Conservation (phyloP, 768 basidiomycete genomes). For the Boletus subparvulus region DNA sequence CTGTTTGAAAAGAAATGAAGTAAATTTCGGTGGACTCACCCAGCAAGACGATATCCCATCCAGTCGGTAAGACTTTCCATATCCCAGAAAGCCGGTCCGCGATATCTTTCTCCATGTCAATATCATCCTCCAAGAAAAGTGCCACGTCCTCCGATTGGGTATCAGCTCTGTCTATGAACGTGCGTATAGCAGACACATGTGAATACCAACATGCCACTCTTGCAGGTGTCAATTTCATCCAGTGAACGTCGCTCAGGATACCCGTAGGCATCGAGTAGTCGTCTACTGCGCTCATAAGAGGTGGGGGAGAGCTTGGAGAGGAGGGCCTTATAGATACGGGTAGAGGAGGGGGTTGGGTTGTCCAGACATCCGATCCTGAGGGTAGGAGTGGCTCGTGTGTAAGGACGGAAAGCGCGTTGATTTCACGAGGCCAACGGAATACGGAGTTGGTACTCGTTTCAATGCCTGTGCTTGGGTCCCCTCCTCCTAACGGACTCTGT, state of each 20-base stretch:
- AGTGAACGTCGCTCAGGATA: not conserved
- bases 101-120: not conserved
- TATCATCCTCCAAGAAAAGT: not conserved
- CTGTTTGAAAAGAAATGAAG: too few relatives aligned
- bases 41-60: not conserved
- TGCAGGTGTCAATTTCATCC: not conserved
- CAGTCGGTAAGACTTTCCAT: not conserved
- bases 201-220: not conserved
- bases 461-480: too few relatives aligned
- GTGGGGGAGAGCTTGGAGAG: not conserved
- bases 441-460: too few relatives aligned
- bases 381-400: not conserved
- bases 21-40: not conserved
- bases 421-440: not conserved
- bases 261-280: not conserved
- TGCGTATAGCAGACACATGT: not conserved
- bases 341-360: not conserved
- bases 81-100: not conserved
- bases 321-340: not conserved
- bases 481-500: too few relatives aligned
- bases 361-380: not conserved
- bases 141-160: not conserved
- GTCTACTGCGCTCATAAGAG: not conserved
- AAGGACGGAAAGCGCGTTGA: not conserved
- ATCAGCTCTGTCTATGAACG: not conserved